Percentiles rank a stretch among this genome's conserved stretches.
Evolutionary conservation across 345 rosid species (phyloP).

Genomic region (Eucalyptus sp.): DNA sequence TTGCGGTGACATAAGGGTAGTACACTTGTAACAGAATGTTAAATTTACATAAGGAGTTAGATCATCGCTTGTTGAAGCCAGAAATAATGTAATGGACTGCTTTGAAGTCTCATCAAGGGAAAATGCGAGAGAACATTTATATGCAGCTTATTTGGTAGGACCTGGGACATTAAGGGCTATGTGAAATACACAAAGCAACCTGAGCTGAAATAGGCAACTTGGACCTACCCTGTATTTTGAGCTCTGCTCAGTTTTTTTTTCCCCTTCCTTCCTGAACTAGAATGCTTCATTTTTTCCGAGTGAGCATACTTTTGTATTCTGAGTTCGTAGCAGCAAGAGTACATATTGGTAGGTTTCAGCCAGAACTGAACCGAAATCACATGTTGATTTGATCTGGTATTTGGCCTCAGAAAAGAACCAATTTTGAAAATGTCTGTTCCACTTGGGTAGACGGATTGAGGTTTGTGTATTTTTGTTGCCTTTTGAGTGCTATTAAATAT

Average conservation of each 20-base stretch:
- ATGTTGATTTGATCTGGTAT: not conserved
- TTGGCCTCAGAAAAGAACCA: not conserved
- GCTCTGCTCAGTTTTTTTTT: not conserved
- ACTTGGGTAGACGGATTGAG: not conserved
- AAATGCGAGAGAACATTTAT: not conserved
- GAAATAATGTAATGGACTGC: not conserved
- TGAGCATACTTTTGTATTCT: not conserved
- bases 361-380: not conserved
- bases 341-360: not conserved
- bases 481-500: not conserved
- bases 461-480: not conserved
- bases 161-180: not conserved
- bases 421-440: not conserved
- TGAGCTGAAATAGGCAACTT: not conserved
- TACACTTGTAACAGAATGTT: not conserved
- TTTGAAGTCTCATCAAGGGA: not conserved
- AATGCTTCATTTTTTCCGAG: not conserved
- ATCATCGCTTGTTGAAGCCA: not conserved
- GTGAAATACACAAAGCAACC: not conserved
- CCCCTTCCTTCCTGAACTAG: fast-evolving
- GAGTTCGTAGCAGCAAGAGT: not conserved
- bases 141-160: not conserved
- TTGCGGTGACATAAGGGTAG: not conserved
- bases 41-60: not conserved
- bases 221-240: not conserved